Evolutionary conservation across 1,139 yeast species (phyloP).

Genomic region (Protomyces arabidopsidicola): DNA sequence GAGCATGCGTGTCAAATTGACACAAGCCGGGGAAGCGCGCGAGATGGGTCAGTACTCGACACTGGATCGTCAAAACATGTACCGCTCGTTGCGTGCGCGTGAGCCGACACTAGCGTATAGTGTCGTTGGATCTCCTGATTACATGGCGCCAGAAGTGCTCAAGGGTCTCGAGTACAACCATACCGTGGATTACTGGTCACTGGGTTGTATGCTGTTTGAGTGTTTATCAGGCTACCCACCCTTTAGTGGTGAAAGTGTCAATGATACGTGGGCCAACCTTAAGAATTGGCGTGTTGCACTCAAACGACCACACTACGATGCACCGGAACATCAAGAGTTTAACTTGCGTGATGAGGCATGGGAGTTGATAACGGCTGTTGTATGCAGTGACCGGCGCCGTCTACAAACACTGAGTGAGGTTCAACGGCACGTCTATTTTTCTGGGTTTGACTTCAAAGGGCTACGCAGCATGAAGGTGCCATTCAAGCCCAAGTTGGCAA

Average conservation of each 20-base stretch:
- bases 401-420: conserved; percentile 75
- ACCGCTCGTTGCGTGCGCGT: conserved; percentile 55
- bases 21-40: conserved; percentile 58
- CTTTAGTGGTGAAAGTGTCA: conserved; percentile 86
- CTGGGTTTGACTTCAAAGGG: conserved; percentile 72
- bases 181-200: conserved; percentile 97
- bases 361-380: conserved; percentile 71
- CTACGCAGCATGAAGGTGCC: conserved; percentile 62
- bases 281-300: conserved; percentile 89
- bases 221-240: conserved; percentile 96
- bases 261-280: conserved; percentile 89
- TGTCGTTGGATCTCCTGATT: conserved; percentile 97
- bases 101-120: conserved; percentile 83
- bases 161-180: conserved; percentile 91
- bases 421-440: conserved; percentile 71
- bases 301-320: conserved; percentile 66
- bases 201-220: conserved; percentile 92
- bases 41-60: conserved; percentile 49
- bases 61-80: conserved; percentile 43
- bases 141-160: conserved; percentile 96
- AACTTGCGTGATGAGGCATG: conserved; percentile 71
- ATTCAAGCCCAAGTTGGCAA: conserved; percentile 91
- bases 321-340: conserved; percentile 30
- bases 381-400: conserved; percentile 74
- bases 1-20: conserved; percentile 69